A percentile compares a stretch with the other conserved stretches of the same genome.
Conservation (phyloP, 2,329 filamentous ascomycete genomes). For the Tolypocladium capitatum region DNA sequence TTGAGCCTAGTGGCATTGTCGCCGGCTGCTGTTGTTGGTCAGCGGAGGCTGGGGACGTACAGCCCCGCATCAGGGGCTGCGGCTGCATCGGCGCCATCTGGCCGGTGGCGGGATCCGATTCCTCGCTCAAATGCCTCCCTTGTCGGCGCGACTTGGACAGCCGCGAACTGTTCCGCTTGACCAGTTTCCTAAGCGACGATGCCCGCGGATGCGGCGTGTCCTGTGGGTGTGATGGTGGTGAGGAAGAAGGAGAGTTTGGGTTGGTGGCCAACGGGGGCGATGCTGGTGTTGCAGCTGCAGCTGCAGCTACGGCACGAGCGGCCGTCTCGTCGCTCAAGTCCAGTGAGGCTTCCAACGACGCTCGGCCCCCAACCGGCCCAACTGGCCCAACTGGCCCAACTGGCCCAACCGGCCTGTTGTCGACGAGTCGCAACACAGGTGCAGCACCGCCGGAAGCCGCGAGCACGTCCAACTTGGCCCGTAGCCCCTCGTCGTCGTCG, state of each 20-base stretch:
- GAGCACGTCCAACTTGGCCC: neutral
- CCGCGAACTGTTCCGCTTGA: constrained; percentile 15
- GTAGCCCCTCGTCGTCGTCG: constrained; percentile 9
- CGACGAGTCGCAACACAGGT: constrained; percentile 3
- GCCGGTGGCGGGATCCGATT: constrained; percentile 5
- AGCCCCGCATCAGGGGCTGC: constrained; percentile 13
- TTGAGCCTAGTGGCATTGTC: too few relatives aligned
- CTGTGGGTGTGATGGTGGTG: neutral
- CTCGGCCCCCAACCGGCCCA: constrained; percentile 5
- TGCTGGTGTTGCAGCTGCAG: neutral
- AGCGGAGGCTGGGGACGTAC: constrained; percentile 8
- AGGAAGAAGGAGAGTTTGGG: neutral
- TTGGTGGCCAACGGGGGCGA: neutral
- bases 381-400: too few relatives aligned
- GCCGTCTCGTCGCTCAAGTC: too few relatives aligned
- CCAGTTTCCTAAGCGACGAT: constrained; percentile 7
- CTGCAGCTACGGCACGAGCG: constrained; percentile 6
- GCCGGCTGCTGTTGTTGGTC: constrained; percentile 2
- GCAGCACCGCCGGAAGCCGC: neutral
- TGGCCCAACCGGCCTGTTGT: constrained; percentile 2
- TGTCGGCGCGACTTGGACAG: constrained; percentile 8
- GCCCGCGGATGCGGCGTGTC: neutral
- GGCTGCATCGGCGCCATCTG: constrained; percentile 6
- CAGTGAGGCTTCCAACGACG: constrained; percentile 1
- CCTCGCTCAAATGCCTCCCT: constrained; percentile 13